A percentile compares a stretch with the other conserved stretches of the same genome.
phyloP scores from a whole-genome alignment of 163 green algal species.

The Chlorella variabilis region DNA sequence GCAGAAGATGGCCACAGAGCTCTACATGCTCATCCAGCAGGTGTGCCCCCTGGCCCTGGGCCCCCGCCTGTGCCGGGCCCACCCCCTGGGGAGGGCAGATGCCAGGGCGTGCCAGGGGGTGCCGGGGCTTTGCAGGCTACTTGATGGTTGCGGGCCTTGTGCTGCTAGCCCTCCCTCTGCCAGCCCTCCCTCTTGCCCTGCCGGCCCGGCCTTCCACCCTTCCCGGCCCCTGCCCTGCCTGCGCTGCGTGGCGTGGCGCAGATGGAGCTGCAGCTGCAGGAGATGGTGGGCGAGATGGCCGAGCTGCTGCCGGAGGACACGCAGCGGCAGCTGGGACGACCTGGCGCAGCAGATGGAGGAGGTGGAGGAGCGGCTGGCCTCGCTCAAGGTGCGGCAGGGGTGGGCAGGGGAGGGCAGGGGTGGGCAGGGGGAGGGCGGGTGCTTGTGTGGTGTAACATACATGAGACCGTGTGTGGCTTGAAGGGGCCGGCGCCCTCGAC shows the following conservation, averaged over 20 bases:
- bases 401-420: neutral
- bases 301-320: constrained; percentile 7
- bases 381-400: neutral
- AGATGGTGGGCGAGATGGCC: constrained; percentile 12
- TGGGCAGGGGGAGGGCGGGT: neutral
- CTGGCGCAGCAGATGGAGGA: constrained; percentile 18
- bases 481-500: no score
- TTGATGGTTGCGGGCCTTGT: no score
- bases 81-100: no score
- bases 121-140: no score
- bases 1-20: constrained; percentile 3
- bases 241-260: neutral
- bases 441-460: neutral
- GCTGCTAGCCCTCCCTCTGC: no score
- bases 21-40: constrained; percentile 24
- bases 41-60: neutral
- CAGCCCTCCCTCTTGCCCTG: no score
- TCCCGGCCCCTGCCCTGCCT: neutral
- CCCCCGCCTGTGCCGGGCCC: no score
- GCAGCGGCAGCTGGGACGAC: constrained; percentile 7
- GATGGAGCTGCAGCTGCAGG: constrained; percentile 34
- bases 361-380: constrained; percentile 23
- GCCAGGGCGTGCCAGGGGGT: no score
- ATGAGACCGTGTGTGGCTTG: no score
- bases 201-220: neutral